A percentile compares a stretch with the other conserved stretches of the same genome.
Conservation (phyloP, 768 basidiomycete species). For the Baorangia bicolor region DNA sequence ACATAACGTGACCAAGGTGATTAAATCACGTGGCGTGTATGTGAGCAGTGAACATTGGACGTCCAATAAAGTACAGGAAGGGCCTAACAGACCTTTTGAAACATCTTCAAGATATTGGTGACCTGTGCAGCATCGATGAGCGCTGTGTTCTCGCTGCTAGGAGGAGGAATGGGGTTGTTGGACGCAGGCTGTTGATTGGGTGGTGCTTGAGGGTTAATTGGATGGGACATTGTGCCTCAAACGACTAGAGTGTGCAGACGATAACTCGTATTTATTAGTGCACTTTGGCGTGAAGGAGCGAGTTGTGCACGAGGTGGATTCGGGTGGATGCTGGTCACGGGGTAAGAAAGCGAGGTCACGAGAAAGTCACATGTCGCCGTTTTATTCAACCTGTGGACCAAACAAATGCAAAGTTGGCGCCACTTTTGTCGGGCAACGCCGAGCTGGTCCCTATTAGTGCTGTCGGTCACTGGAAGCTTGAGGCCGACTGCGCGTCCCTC, state of each 20-base stretch:
- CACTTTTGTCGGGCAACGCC: slow-evolving; percentile 5
- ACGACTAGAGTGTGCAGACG: background rate
- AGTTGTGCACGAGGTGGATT: slow-evolving; percentile 8
- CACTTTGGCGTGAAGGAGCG: background rate
- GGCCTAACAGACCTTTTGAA: slow-evolving; percentile 48
- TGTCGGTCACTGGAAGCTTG: too few species aligned
- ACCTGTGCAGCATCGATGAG: slow-evolving; percentile 55
- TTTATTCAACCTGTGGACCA: slow-evolving; percentile 33
- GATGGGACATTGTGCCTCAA: slow-evolving; percentile 14
- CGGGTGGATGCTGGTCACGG: slow-evolving; percentile 40
- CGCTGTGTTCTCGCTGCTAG: slow-evolving; percentile 5
- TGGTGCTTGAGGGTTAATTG: slow-evolving; percentile 12
- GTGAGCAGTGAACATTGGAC: background rate
- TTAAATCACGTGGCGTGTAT: slow-evolving; percentile 25
- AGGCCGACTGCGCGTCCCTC: too few species aligned
- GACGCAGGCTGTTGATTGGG: slow-evolving; percentile 12
- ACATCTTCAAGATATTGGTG: slow-evolving; percentile 56
- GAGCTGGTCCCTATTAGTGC: too few species aligned
- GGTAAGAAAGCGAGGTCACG: slow-evolving; percentile 41
- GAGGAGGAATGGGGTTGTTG: slow-evolving; percentile 5
- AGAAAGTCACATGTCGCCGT: slow-evolving; percentile 40
- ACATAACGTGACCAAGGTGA: slow-evolving; percentile 25
- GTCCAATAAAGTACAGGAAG: background rate
- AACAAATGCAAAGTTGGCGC: slow-evolving; percentile 33
- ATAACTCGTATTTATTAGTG: background rate